Base-by-base conservation (phyloP, 768 basidiomycete species). In the Auricularia auricula-judae region DNA sequence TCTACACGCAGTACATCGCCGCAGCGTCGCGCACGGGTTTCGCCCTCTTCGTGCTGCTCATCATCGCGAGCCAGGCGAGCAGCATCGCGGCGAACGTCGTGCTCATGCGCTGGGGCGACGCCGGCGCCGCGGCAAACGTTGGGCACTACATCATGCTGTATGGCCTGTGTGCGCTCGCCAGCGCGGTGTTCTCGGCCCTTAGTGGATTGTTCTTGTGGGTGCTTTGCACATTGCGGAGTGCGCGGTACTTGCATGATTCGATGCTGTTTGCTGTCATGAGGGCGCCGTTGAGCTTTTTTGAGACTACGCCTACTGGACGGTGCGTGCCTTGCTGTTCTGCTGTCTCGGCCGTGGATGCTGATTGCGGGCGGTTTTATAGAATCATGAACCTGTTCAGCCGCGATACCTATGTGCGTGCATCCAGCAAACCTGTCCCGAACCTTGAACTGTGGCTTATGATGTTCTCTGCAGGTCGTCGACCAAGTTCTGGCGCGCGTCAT, bases 301-400 rank as follows among this genome's bases (percentile, higher is more conserved):
- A 97, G 73, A 75, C 81, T 63, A 97, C 93, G 0, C 95, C 93
- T 1, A 86, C 84, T 16, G 93, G 93, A 68, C 82, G 88, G 89
- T 88, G 68, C 61, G 80, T 66, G 42, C 29, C 29, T 29, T 29
- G 29, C 29, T 42, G 8, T 5, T 12, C 21, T 43, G 33, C 34
- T 47, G 67, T 16, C 64, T 39, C 56, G 16, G 11, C 36, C 44
- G 35, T 10, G 36, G 53, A 18, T 43, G 7, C 39, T 23, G 8
- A 43, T 29, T 34, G n/a, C 62, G 62, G 63, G 33, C 64, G 5
- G 11, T 33, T 44, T 64, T 39, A 12, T 63, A 90, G 93, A 8
- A 88, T 95, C 63, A 72, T 98, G 62, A 98, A 97, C 74, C 74
- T 97, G 34, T 98, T 98, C 75, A 91, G 91, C 3, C 85, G 93